Conservation (phyloP, 108 stramenopile species). For the Cylindrotheca closterium region DNA sequence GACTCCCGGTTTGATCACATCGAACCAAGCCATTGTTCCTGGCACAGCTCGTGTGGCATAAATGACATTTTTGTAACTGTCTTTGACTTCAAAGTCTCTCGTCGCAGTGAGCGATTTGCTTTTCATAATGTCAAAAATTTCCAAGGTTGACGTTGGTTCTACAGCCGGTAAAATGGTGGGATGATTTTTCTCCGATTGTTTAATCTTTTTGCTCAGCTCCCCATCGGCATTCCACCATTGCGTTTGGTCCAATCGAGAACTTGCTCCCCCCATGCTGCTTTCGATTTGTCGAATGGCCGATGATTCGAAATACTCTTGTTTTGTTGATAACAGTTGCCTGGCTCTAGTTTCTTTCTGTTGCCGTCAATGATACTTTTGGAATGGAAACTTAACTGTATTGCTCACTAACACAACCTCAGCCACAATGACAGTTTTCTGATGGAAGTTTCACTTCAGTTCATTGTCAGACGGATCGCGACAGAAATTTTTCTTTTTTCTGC, state of each 20-base stretch:
- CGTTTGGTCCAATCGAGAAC: constrained; percentile 33
- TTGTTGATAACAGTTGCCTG: background rate
- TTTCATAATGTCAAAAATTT: constrained; percentile 27
- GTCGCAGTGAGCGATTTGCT: constrained; percentile 17
- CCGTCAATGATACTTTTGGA: background rate
- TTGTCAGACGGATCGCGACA: too few species aligned
- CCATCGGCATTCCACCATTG: constrained; percentile 37
- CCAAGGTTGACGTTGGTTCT: constrained; percentile 25
- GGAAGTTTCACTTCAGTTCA: too few species aligned
- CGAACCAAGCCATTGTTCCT: constrained; percentile 50
- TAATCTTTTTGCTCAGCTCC: constrained; percentile 8
- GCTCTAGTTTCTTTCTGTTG: background rate
- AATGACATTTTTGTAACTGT: constrained; percentile 24
- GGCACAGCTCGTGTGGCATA: constrained; percentile 37
- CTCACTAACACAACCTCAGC: background rate
- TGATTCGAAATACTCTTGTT: background rate
- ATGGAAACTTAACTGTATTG: background rate
- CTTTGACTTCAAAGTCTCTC: constrained; percentile 43
- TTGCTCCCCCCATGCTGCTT: constrained; percentile 35
- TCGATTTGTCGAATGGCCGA: background rate
- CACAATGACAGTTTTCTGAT: background rate
- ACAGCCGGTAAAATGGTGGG: constrained; percentile 37
- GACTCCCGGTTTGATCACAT: constrained; percentile 29
- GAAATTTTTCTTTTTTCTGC: too few species aligned
- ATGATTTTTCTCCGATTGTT: background rate